phyloP scores from a whole-genome alignment of 2,329 filamentous ascomycete species.

The Colletotrichum orbiculare region DNA sequence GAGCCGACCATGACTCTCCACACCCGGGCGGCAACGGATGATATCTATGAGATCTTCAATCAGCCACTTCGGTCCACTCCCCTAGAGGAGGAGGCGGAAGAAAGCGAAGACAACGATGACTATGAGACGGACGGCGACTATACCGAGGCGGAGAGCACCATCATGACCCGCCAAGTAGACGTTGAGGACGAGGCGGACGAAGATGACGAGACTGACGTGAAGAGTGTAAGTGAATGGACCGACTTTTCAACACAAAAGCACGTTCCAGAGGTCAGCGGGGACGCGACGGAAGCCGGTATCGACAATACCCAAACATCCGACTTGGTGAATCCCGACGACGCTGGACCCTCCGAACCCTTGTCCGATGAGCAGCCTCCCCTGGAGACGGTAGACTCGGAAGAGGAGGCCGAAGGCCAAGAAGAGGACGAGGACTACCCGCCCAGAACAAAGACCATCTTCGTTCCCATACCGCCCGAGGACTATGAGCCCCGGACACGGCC shows the following conservation, averaged over 20 bases:
- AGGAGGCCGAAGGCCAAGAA: slow-evolving; percentile 46
- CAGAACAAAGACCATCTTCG: slow-evolving; percentile 73
- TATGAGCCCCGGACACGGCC: slow-evolving; percentile 83
- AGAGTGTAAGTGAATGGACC: slow-evolving; percentile 85
- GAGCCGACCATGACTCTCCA: slow-evolving; percentile 99
- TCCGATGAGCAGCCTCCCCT: slow-evolving; percentile 44
- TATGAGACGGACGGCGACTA: slow-evolving; percentile 82
- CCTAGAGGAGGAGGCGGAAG: slow-evolving; percentile 49
- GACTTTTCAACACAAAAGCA: slow-evolving; percentile 84
- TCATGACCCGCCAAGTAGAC: slow-evolving; percentile 76
- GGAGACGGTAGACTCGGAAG: slow-evolving; percentile 23
- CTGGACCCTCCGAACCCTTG: slow-evolving; percentile 42
- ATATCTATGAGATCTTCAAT: slow-evolving; percentile 98
- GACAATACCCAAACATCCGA: slow-evolving; percentile 53
- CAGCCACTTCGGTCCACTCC: slow-evolving; percentile 71
- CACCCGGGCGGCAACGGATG: slow-evolving; percentile 93
- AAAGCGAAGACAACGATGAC: slow-evolving; percentile 70
- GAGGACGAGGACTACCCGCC: slow-evolving; percentile 54
- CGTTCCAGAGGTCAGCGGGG: slow-evolving; percentile 61
- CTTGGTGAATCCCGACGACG: slow-evolving; percentile 51
- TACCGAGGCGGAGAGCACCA: slow-evolving; percentile 85
- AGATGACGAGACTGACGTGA: slow-evolving; percentile 66
- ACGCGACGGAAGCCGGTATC: slow-evolving; percentile 47
- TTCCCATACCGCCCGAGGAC: slow-evolving; percentile 86
- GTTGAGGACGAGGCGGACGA: slow-evolving; percentile 57